Base-by-base conservation (phyloP, 139 green algal genomes). In the Micromonas commoda region DNA sequence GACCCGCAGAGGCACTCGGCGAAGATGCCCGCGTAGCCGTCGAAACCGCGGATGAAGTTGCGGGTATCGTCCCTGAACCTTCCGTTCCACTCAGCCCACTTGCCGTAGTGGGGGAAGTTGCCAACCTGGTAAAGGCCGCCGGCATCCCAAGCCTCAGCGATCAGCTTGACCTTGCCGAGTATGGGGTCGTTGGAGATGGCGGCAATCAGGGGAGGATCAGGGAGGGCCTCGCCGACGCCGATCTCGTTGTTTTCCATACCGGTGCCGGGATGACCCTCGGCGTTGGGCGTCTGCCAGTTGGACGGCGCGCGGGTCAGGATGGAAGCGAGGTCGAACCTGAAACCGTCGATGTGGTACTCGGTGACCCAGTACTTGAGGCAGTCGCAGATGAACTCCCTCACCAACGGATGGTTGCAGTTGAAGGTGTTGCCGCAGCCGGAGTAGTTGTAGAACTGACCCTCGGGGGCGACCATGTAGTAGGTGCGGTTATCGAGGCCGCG, bases 61-160 rank as follows among this genome's bases (percentile, higher is more conserved):
- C 92, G 87, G 35, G 96, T 88, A 9, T 90, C 87, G 87, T 99
- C 95, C 0, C 95, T 84, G 87, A 96, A 99, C 35, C 84, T 84
- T 37, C 95, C 95, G 79, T 99, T 99, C 95, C 95, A 99, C 84
- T 99, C 95, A 0, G 88, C 81, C 95, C 95, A 99, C 51, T 91
- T 87, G 63, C 91, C 93, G 76, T 93, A 75, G 23, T 75, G 68
- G 21, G 68, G 68, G 68, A 75, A 75, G 0, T 96, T 83, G 96
- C 92, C 24, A 64, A 96, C 94, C 89, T 98, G 95, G 85, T 97
- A 96, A 26, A 99, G 88, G 0, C 93, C 94, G 73, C 95, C 95
- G 68, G 91, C 97, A 85, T 99, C 95, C 95, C 95, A 99, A 1
- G 95, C 93, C 87, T 99, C 95, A 0, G 95, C 91, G 64, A 99